phyloP scores from a whole-genome alignment of 2,329 filamentous ascomycete species.

The Colletotrichum sp. region DNA sequence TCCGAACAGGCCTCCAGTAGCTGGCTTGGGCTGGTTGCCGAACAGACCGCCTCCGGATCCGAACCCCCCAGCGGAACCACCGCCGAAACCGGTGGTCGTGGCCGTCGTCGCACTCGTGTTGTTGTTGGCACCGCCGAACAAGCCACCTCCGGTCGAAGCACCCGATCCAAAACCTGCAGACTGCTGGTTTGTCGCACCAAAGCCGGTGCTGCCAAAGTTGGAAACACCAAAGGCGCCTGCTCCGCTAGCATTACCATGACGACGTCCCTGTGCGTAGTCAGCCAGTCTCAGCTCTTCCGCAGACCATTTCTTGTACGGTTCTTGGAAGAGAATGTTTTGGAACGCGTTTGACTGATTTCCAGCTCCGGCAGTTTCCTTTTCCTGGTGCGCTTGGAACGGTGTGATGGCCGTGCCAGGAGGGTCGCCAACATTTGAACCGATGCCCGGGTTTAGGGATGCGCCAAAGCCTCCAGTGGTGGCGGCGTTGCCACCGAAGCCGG shows the following conservation, averaged over 20 bases:
- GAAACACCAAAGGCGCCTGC: slow-evolving; percentile 83
- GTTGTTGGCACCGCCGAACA: slow-evolving; percentile 42
- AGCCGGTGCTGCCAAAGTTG: slow-evolving; percentile 52
- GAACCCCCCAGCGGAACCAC: slow-evolving; percentile 39
- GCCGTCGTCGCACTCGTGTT: slow-evolving; percentile 11
- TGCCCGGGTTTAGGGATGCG: slow-evolving; percentile 49
- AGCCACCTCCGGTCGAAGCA: slow-evolving; percentile 32
- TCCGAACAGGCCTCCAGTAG: slow-evolving; percentile 14
- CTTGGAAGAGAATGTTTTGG: slow-evolving; percentile 81
- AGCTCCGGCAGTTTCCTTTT: slow-evolving; percentile 72
- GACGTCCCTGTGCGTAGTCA: slow-evolving; percentile 88
- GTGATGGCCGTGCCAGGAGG: slow-evolving; percentile 72
- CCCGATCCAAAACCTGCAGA: slow-evolving; percentile 45
- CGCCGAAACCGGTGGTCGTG: slow-evolving; percentile 21
- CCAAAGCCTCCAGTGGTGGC: slow-evolving; percentile 47
- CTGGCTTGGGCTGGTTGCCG: slow-evolving; percentile 31
- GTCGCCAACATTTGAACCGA: slow-evolving; percentile 58
- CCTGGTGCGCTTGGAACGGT: slow-evolving; percentile 71
- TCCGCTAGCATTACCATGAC: slow-evolving; percentile 81
- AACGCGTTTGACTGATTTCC: slow-evolving; percentile 66
- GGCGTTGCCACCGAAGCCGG: slow-evolving; percentile 41
- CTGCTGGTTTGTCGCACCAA: slow-evolving; percentile 46
- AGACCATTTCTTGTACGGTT: slow-evolving; percentile 87
- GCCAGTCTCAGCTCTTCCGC: slow-evolving; percentile 82
- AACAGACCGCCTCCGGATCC: slow-evolving; percentile 46